Evolutionary conservation across 1,284 basidiomycete species (phyloP), one percentile per base, ranked within the genome.

Genomic region (Pulveroboletus sp.): DNA sequence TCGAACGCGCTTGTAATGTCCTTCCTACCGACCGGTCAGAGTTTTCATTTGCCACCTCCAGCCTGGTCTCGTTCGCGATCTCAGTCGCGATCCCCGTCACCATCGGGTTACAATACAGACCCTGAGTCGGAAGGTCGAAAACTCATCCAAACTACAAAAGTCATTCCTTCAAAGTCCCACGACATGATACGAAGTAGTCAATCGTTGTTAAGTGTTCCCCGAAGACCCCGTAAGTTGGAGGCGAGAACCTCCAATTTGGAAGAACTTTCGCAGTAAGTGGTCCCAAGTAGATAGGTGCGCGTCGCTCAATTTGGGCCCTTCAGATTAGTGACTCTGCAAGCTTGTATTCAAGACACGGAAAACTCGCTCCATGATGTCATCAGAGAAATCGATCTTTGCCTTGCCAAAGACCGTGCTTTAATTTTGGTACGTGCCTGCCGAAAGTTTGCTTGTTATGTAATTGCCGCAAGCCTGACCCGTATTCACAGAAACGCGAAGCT

Each of bases 1-100:
- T 86, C 85, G 24, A 94, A 94, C 67, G 85, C 89, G 1, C 76
- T 92, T 11, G 71, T 93, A 12, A 64, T 94, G 40, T 78, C 82
- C 10, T 77, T 93, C 43, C 77, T 81, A 24, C 83, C 86, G 15
- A 79, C 79, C 12, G 83, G 80, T 5, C 75, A 79, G 62, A 77
- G 75, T 26, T 87, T 82, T 65, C 89, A 84, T 69, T 66, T 89
- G 17, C 83, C 81, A 24, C 62, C 72, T 31, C 62, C 75, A 18
- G 57, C 65, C 1, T 60, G 64, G 64, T 52, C 59, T 57, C 56
- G 62, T 43, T 62, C 67, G n/a, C 62, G 59, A 20, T 69, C 74
- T 45, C 75, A 77, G 40, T 77, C 81, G 25, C 78, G 79, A 43
- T 78, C 82, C 20, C 79, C 80, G 20, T 80, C 81, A 14, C 76